phyloP scores from a whole-genome alignment of 306 rosid species.

The Mucuna pruriens region DNA sequence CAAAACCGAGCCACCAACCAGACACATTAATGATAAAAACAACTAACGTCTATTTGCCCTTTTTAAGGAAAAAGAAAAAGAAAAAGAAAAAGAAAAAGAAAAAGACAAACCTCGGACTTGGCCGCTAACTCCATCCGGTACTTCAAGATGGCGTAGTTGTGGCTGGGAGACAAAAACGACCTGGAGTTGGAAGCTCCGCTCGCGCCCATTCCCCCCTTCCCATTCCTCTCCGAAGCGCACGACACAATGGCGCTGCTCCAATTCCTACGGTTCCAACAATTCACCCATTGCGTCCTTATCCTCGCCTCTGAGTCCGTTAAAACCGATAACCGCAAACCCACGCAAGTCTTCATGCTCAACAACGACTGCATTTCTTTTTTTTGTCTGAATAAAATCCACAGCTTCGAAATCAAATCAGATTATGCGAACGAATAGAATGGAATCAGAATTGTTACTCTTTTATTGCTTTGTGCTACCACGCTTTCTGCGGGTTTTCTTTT shows the following conservation, averaged over 20 bases:
- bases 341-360: slow-evolving; percentile 42
- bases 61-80: neutral
- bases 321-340: slow-evolving; percentile 42
- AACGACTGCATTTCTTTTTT: slow-evolving; percentile 63
- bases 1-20: neutral
- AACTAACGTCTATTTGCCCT: neutral
- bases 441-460: neutral
- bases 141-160: slow-evolving; percentile 73
- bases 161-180: slow-evolving; percentile 54
- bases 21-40: neutral
- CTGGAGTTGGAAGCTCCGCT: slow-evolving; percentile 40
- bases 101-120: slow-evolving; percentile 64
- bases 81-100: neutral
- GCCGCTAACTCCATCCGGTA: slow-evolving; percentile 80
- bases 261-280: slow-evolving; percentile 28
- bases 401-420: neutral
- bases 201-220: slow-evolving; percentile 51
- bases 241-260: slow-evolving; percentile 43
- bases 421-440: neutral
- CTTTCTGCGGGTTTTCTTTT: slow-evolving; percentile 8
- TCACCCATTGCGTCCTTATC: slow-evolving; percentile 22
- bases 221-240: slow-evolving; percentile 52
- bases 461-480: neutral
- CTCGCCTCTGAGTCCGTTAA: slow-evolving; percentile 38
- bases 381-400: neutral